Percentiles rank a stretch among this genome's conserved stretches.
phyloP scores from a whole-genome alignment of 192 early-diverging fungal species.

The Linnemannia hyalina region DNA sequence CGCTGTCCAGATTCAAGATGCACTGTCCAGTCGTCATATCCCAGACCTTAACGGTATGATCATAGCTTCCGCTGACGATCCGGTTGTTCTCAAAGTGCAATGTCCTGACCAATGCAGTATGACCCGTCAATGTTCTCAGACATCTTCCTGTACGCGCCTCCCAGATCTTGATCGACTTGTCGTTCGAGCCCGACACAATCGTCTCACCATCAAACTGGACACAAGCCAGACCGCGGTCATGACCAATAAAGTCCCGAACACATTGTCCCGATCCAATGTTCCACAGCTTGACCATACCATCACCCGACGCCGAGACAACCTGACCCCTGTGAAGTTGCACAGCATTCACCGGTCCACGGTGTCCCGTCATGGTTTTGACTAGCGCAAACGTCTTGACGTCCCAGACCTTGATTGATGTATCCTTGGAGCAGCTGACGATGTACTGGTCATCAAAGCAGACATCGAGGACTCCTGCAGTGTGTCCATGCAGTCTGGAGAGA shows the following conservation, averaged over 20 bases:
- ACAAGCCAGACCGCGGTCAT: conserved; percentile 84
- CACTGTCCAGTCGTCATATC: conserved; percentile 85
- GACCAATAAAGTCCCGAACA: conserved; percentile 83
- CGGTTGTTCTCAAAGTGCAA: conserved; percentile 85
- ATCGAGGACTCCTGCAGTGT: conserved; percentile 86
- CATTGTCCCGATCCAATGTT: conserved; percentile 76
- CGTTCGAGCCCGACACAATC: conserved; percentile 86
- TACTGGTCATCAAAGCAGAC: conserved; percentile 82
- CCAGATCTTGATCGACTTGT: conserved; percentile 89
- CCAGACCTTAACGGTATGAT: conserved; percentile 96
- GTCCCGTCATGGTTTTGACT: conserved; percentile 79
- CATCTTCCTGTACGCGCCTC: conserved; percentile 76
- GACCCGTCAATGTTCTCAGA: conserved; percentile 71
- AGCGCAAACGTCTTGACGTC: conserved; percentile 70
- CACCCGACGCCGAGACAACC: conserved; percentile 89
- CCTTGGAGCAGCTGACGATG: conserved; percentile 93
- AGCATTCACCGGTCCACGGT: conserved; percentile 96
- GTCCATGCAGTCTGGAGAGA: conserved; percentile 73
- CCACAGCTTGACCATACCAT: conserved; percentile 86
- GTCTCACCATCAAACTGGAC: conserved; percentile 86
- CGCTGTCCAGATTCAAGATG: conserved; percentile 76
- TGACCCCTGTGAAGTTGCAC: conserved; percentile 79
- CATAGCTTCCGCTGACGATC: conserved; percentile 94
- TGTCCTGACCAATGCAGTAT: conserved; percentile 86
- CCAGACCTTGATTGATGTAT: conserved; percentile 94